A percentile compares a stretch with the other conserved stretches of the same genome.
phyloP scores from a whole-genome alignment of 257 asterid species.

The Agastache rugosa region DNA sequence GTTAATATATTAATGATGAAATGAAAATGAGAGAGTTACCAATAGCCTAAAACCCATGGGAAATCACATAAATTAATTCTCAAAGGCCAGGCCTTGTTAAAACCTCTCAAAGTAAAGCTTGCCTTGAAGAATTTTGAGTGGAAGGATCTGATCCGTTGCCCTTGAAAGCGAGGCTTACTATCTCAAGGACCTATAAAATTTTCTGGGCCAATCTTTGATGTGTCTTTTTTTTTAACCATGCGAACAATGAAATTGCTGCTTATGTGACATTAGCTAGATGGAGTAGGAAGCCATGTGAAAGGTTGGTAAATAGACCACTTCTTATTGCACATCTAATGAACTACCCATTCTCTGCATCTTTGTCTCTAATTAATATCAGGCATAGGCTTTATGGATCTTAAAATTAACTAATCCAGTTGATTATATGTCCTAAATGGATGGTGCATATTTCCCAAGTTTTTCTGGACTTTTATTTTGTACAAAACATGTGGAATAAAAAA shows the following conservation, averaged over 20 bases:
- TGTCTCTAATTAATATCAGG: background rate
- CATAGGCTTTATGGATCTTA: background rate
- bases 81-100: too few species aligned
- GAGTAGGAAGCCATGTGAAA: background rate
- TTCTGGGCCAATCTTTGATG: background rate
- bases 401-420: background rate
- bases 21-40: too few species aligned
- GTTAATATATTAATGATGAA: too few species aligned
- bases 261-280: background rate
- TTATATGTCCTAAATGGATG: background rate
- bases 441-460: constrained; percentile 3
- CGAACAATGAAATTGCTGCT: background rate
- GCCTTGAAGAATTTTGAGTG: background rate
- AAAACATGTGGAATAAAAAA: background rate
- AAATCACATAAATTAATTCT: too few species aligned
- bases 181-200: background rate
- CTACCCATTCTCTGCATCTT: background rate
- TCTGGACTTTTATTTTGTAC: background rate
- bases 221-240: background rate
- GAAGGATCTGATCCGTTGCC: background rate
- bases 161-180: background rate
- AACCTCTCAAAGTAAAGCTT: background rate
- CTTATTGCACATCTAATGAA: background rate
- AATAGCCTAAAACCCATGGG: too few species aligned
- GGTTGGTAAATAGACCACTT: background rate